Conservation (phyloP, 352 stramenopile genomes). For the Elongisporangium prolatum region DNA sequence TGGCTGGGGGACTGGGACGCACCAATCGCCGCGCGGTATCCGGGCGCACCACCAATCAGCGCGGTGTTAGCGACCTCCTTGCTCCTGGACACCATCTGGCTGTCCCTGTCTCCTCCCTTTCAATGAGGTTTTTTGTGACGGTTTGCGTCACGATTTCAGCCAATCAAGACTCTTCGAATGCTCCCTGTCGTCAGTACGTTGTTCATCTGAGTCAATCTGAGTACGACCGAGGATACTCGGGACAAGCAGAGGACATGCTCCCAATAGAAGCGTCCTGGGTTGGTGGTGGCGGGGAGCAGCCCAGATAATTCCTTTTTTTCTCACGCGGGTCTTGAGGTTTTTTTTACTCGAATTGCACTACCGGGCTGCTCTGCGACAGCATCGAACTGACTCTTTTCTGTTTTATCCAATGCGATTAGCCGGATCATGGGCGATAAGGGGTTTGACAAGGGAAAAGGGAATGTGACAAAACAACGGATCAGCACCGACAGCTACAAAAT, state of each 20-base stretch:
- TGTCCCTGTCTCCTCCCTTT: background rate
- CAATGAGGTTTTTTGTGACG: constrained; percentile 3
- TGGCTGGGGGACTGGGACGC: background rate
- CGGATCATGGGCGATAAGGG: background rate
- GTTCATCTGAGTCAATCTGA: background rate
- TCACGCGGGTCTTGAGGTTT: background rate
- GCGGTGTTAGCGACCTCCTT: background rate
- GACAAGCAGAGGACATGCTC: background rate
- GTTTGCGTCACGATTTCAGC: background rate
- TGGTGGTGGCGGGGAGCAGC: background rate
- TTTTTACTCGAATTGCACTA: background rate
- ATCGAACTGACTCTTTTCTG: background rate
- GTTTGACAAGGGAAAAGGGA: background rate
- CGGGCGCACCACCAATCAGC: background rate
- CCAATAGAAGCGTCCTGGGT: background rate
- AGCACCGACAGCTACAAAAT: background rate
- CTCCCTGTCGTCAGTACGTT: background rate
- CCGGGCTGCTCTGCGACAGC: background rate
- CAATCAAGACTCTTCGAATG: background rate
- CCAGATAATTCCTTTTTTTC: background rate
- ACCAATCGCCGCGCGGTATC: background rate
- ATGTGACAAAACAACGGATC: background rate
- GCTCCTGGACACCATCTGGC: background rate
- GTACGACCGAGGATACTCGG: background rate
- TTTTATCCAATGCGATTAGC: background rate